Conservation (phyloP, 1,284 basidiomycete genomes). For the Puccinia coronata region DNA sequence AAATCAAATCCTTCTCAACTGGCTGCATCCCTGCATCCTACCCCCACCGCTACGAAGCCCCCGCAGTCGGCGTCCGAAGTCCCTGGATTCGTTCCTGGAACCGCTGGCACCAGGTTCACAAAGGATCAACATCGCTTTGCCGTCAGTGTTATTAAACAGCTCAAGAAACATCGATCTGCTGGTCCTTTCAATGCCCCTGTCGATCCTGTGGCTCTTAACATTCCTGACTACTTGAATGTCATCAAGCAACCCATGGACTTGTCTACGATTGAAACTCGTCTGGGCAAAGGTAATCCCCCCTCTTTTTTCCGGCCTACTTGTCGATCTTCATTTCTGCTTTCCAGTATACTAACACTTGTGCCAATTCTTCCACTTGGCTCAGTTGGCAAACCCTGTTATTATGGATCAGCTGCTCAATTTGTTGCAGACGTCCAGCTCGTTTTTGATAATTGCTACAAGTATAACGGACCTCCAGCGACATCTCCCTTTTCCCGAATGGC, state of each 20-base stretch:
- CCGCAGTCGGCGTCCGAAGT: background rate
- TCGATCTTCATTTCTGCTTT: background rate
- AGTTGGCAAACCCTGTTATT: conserved; percentile 38
- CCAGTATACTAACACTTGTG: background rate
- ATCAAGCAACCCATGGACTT: conserved; percentile 94
- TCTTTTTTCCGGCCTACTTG: background rate
- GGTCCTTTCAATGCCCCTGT: conserved; percentile 82
- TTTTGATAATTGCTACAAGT: conserved; percentile 82
- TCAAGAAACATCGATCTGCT: conserved; percentile 86
- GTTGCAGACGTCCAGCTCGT: conserved; percentile 78
- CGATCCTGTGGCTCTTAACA: conserved; percentile 81
- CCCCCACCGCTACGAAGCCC: background rate
- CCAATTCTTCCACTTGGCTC: background rate
- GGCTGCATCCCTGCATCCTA: background rate
- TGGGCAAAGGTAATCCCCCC: conserved; percentile 59
- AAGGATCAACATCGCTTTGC: conserved; percentile 75
- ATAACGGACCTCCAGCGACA: conserved; percentile 78
- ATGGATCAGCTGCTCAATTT: conserved; percentile 70
- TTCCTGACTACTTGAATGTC: conserved; percentile 86
- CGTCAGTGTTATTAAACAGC: conserved; percentile 72
- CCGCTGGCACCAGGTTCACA: conserved; percentile 22
- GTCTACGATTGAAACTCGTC: conserved; percentile 86
- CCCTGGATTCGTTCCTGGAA: conserved; percentile 24
- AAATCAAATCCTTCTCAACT: background rate
- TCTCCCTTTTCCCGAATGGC: conserved; percentile 78